Percentiles rank a stretch among this genome's conserved stretches.
phyloP scores from a whole-genome alignment of 148 eudicot species.

The Suaeda aralocaspica region DNA sequence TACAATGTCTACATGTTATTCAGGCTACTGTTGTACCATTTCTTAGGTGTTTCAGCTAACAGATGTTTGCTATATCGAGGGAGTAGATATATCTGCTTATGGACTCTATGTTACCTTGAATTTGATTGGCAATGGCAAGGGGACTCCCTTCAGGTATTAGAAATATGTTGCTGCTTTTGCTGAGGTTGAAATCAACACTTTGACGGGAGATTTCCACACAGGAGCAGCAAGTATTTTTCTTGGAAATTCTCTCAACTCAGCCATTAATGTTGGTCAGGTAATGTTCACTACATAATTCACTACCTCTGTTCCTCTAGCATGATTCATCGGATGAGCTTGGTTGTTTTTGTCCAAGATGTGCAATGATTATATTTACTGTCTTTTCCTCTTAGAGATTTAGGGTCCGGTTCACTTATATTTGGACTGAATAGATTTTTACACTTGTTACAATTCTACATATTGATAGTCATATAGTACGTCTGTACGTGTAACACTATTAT shows the following conservation, averaged over 20 bases:
- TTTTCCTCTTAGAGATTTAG: too few species aligned
- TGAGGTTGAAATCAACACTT: slow-evolving; percentile 87
- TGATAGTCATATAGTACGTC: too few species aligned
- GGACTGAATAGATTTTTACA: too few species aligned
- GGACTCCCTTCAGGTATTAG: slow-evolving; percentile 74
- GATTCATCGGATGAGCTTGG: neutral
- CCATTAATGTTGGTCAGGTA: slow-evolving; percentile 81
- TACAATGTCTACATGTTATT: neutral
- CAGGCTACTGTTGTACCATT: slow-evolving; percentile 5
- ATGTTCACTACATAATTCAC: neutral
- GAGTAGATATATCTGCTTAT: slow-evolving; percentile 94
- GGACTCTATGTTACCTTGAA: slow-evolving; percentile 84
- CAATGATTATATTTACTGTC: neutral
- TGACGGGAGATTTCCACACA: slow-evolving; percentile 94
- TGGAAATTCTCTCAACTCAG: slow-evolving; percentile 87
- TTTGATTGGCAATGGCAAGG: slow-evolving; percentile 90
- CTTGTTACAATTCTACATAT: too few species aligned
- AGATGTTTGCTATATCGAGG: slow-evolving; percentile 65
- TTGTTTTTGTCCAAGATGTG: too few species aligned
- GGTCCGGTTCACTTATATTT: too few species aligned
- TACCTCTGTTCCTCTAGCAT: neutral
- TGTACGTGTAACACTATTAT: too few species aligned
- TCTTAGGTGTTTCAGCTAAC: slow-evolving; percentile 80
- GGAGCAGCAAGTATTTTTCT: slow-evolving; percentile 68
- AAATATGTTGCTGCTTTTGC: slow-evolving; percentile 95